Base-by-base conservation (phyloP, 2,329 filamentous ascomycete genomes). In the Microsporum canis region DNA sequence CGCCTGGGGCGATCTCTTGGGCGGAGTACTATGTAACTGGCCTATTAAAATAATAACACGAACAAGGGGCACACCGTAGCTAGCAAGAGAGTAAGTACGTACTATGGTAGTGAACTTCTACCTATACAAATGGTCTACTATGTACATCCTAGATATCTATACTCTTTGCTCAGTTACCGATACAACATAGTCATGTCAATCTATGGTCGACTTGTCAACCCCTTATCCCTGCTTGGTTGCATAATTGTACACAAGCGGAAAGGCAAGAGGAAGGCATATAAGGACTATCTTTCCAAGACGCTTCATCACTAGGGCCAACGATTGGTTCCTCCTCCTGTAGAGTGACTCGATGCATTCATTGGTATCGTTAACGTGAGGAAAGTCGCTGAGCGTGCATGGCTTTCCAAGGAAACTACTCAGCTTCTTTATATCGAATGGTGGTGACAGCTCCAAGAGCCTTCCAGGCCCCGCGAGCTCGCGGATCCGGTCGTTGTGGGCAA, bases 371-470 rank as follows among this genome's bases (percentile, higher is more conserved):
- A 53, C 55, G 12, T 61, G 51, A 31, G 79, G 79, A 69, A 80
- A 81, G 59, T 77, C 73, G 61, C 73, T 74, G 68, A 78, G 75
- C 2, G 80, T 80, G 0, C 80, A 69, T 14, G 79, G 77, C 57
- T 80, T 77, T 38, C 76, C 79, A 43, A 82, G 74, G 71, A 82
- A 82, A 62, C 81, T 76, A 72, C 79, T 81, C 14, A 83, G 74
- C n/a, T 80, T 80, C 63, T 73, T 76, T 79, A 79, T 82, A 63
- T 79, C 80, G 41, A 81, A 78, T 62, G 76, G 76, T 68, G 81
- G 78, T 67, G 76, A 75, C 71, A 80, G 82, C 65, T 81, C 79
- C 56, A 83, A 73, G 36, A 83, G 72, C 62, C 77, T 75, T 63
- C 80, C 79, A 8, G 74, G 69, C 3, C 79, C 78, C 8, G 76